These are phyloP conservation scores for Lactarius evosmus DNA, from an alignment of 768 basidiomycete genomes.

Conservation along the genomic window DNA sequence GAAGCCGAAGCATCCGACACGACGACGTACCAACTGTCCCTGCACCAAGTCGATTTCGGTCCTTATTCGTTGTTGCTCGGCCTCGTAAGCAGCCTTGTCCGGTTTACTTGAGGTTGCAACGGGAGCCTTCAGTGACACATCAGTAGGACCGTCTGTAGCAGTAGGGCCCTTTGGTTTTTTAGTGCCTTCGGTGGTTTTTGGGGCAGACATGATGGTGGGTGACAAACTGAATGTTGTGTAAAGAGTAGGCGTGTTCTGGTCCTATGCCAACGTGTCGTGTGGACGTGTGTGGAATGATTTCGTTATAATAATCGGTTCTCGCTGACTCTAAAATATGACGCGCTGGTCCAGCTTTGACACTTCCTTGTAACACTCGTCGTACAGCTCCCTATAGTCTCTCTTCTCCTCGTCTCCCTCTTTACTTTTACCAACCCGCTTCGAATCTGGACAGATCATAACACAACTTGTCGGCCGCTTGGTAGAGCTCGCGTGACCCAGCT, in stretches of 20 bases:
- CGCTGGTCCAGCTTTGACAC: conserved; percentile 76
- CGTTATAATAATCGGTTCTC: conserved; percentile 3
- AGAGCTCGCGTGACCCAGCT: conserved; percentile 90
- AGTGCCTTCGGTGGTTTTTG: conserved; percentile 49
- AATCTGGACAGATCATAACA: conserved; percentile 87
- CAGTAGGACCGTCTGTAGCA: conserved; percentile 46
- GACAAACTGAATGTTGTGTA: background rate
- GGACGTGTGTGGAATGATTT: conserved; percentile 11
- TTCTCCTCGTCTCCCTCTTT: conserved; percentile 61
- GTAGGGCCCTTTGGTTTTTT: conserved; percentile 30
- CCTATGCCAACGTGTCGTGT: conserved; percentile 6
- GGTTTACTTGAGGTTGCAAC: conserved; percentile 54
- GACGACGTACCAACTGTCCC: conserved; percentile 64
- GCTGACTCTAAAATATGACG: conserved; percentile 42
- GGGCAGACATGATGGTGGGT: conserved; percentile 35
- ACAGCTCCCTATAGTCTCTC: conserved; percentile 82
- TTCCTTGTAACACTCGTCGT: conserved; percentile 83
- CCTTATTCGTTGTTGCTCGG: conserved; percentile 80
- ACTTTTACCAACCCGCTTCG: conserved; percentile 65
- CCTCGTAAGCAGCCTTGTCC: conserved; percentile 81
- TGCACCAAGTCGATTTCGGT: conserved; percentile 82
- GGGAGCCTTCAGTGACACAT: conserved; percentile 29
- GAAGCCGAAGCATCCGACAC: background rate
- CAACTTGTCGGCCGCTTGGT: conserved; percentile 99
- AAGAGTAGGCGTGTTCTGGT: conserved; percentile 27